Evolutionary conservation across 176 grass and related monocot species (phyloP).

Genomic region (Elymus sibiricus): DNA sequence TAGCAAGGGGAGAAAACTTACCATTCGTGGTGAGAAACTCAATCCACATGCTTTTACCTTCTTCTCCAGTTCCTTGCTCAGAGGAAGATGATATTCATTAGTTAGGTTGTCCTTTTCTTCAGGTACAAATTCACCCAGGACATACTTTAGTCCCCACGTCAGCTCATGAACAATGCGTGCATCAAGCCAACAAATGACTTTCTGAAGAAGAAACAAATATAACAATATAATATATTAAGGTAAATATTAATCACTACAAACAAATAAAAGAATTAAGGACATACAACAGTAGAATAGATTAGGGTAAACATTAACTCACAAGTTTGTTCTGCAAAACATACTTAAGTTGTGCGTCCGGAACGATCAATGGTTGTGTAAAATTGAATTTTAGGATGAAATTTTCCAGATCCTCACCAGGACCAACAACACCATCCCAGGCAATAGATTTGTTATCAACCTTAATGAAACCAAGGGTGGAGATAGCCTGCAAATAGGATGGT

Average conservation of each 20-base stretch:
- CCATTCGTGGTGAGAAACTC: neutral
- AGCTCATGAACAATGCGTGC: neutral
- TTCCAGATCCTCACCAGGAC: neutral
- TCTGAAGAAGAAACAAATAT: neutral
- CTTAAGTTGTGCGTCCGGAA: neutral
- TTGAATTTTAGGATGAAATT: neutral
- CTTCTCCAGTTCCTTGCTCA: neutral
- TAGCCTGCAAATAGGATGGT: neutral
- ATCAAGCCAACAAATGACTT: neutral
- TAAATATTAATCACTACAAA: neutral
- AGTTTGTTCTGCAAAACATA: neutral
- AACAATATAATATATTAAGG: neutral
- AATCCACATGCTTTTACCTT: neutral
- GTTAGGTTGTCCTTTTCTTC: neutral
- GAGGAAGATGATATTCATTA: neutral
- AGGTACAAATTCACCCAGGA: neutral
- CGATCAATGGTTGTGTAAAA: neutral
- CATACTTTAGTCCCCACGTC: neutral
- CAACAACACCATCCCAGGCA: neutral
- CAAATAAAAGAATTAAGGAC: neutral
- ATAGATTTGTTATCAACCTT: neutral
- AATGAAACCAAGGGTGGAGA: neutral
- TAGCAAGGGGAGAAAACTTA: neutral
- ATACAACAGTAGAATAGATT: neutral
- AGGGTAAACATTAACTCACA: slow-evolving; percentile 2